phyloP scores from a whole-genome alignment of 73 alveolate genomes.

The Paramecium pentaurelia region DNA sequence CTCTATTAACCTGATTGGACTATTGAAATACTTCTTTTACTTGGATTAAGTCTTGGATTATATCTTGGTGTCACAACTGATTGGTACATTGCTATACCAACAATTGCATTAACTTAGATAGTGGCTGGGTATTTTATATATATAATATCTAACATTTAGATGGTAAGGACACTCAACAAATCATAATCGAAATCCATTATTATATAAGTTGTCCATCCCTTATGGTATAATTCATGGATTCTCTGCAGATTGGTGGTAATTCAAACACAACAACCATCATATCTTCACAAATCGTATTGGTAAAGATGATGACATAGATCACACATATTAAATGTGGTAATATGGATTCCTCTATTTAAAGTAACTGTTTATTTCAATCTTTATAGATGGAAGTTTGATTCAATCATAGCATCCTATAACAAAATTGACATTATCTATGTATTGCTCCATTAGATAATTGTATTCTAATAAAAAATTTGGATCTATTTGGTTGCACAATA shows the following conservation, averaged over 20 bases:
- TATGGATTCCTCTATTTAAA: conserved; percentile 35
- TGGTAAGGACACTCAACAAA: conserved; percentile 57
- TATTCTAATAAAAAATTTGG: conserved; percentile 46
- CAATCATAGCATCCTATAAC: conserved; percentile 19
- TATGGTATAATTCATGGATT: conserved; percentile 51
- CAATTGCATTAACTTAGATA: conserved; percentile 24
- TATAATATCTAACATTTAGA: background rate
- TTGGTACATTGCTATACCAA: conserved; percentile 21
- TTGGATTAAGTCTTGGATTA: conserved; percentile 8
- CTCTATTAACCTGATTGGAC: conserved; percentile 54
- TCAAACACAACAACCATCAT: conserved; percentile 51
- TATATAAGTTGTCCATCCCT: conserved; percentile 26
- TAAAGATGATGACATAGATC: conserved; percentile 55
- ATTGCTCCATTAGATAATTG: conserved; percentile 26
- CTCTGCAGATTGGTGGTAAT: conserved; percentile 53
- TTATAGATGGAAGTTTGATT: conserved; percentile 53
- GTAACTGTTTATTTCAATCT: background rate
- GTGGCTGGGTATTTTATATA: conserved; percentile 20
- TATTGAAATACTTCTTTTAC: background rate
- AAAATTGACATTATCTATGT: background rate
- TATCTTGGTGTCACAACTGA: conserved; percentile 41
- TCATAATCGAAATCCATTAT: conserved; percentile 52
- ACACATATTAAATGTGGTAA: conserved; percentile 22
- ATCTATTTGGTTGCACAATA: conserved; percentile 10
- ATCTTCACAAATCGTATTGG: conserved; percentile 50